Conservation (phyloP, 2,329 filamentous ascomycete genomes). For the Sclerotinia glacialis region DNA sequence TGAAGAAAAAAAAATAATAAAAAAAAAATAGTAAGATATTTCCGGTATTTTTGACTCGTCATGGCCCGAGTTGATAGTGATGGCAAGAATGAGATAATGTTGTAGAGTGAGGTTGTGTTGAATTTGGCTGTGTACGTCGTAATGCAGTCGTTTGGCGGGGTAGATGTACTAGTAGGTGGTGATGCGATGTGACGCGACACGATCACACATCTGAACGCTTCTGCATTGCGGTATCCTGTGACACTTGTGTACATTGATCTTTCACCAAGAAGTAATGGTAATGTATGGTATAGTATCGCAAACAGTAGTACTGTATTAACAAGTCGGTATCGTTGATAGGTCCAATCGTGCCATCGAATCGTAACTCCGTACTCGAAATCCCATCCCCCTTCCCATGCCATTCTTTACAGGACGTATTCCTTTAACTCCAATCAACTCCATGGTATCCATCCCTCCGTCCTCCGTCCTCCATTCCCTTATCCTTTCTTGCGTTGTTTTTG, state of each 20-base stretch:
- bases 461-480: background rate
- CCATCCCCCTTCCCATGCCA: background rate
- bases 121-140: background rate
- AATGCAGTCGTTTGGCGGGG: background rate
- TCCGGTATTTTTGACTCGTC: background rate
- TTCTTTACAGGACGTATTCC: slow-evolving; percentile 1
- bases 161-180: background rate
- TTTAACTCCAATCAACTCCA: background rate
- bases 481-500: background rate
- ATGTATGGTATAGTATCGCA: slow-evolving; percentile 1
- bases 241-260: background rate
- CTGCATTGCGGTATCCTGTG: background rate
- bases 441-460: background rate
- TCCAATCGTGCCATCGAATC: slow-evolving; percentile 11
- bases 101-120: slow-evolving; percentile 9
- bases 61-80: background rate
- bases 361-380: slow-evolving; percentile 11
- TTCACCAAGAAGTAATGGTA: background rate
- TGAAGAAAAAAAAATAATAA: background rate
- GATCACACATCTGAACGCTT: background rate
- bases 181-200: background rate
- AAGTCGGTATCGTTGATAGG: slow-evolving; percentile 13
- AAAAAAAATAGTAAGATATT: background rate
- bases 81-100: background rate
- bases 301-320: slow-evolving; percentile 13